A percentile compares a stretch with the other conserved stretches of the same genome.
Evolutionary conservation across 441 rosid species (phyloP).

Genomic region (Melastoma candidum): DNA sequence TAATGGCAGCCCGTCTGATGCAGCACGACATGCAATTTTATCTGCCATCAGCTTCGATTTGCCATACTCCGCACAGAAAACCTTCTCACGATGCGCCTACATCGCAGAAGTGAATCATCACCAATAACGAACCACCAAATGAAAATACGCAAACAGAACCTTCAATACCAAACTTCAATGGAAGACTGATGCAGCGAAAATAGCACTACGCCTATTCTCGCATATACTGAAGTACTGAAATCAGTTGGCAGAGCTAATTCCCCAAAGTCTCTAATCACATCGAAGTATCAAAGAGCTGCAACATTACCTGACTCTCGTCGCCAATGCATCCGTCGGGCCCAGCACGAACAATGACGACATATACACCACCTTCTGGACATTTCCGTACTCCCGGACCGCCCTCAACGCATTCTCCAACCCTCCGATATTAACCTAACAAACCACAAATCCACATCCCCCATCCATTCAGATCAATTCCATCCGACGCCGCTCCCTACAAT

Average conservation of each 20-base stretch:
- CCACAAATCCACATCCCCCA: not conserved
- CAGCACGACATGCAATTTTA: constrained; percentile 62
- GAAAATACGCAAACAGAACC: too few relatives aligned
- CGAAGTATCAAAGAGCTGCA: not conserved
- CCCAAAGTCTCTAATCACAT: not conserved
- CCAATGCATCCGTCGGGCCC: constrained; percentile 76
- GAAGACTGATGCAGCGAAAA: too few relatives aligned
- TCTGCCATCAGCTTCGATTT: constrained; percentile 68
- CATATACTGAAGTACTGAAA: too few relatives aligned
- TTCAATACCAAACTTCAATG: too few relatives aligned
- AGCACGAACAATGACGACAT: constrained; percentile 88
- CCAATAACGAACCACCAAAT: too few relatives aligned
- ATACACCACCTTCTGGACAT: constrained; percentile 54
- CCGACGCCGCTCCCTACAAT: too few relatives aligned
- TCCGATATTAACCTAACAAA: constrained; percentile 61
- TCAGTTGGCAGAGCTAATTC: too few relatives aligned
- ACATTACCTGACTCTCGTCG: constrained; percentile 54
- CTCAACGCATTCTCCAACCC: constrained; percentile 66
- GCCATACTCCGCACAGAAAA: constrained; percentile 84
- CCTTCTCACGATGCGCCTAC: constrained; percentile 53
- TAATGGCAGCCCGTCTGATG: constrained; percentile 57
- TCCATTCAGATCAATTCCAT: not conserved
- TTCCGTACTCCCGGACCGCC: constrained; percentile 47
- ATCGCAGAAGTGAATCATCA: too few relatives aligned
- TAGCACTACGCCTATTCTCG: too few relatives aligned